Percentiles rank a stretch among this genome's conserved stretches.
Conservation (phyloP, 78 protist species). For the Polysphondylium violaceum region DNA sequence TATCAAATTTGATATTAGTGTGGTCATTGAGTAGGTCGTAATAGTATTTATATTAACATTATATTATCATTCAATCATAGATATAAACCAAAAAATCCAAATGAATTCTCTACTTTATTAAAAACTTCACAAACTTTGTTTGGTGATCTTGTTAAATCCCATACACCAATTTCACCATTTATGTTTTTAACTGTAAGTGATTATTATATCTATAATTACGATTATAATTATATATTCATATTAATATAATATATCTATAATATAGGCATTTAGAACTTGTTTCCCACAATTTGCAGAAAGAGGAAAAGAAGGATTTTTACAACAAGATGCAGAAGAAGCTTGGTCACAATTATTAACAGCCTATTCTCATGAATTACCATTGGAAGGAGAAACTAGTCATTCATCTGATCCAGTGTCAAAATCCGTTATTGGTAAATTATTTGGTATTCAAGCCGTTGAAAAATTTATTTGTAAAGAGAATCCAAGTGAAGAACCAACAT, state of each 20-base stretch:
- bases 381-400: not conserved
- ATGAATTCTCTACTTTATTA: constrained; percentile 22
- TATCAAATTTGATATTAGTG: not conserved
- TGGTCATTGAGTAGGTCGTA: not conserved
- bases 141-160: constrained; percentile 13
- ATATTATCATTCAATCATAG: not conserved
- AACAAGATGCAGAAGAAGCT: constrained; percentile 86
- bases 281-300: constrained; percentile 88
- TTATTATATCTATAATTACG: not conserved
- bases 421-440: constrained; percentile 51
- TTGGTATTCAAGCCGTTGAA: constrained; percentile 54
- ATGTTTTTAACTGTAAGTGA: constrained; percentile 27
- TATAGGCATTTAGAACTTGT: constrained; percentile 14
- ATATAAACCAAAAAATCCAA: constrained; percentile 33
- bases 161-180: constrained; percentile 39
- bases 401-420: not conserved
- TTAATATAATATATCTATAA: not conserved
- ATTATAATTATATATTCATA: not conserved
- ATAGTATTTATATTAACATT: not conserved
- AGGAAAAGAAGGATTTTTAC: constrained; percentile 75
- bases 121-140: constrained; percentile 64
- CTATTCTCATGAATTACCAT: constrained; percentile 41
- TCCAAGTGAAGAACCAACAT: constrained; percentile 69
- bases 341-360: constrained; percentile 52
- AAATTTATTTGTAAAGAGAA: constrained; percentile 47